phyloP scores from a whole-genome alignment of 768 basidiomycete species.

The Cubamyces lactineus region DNA sequence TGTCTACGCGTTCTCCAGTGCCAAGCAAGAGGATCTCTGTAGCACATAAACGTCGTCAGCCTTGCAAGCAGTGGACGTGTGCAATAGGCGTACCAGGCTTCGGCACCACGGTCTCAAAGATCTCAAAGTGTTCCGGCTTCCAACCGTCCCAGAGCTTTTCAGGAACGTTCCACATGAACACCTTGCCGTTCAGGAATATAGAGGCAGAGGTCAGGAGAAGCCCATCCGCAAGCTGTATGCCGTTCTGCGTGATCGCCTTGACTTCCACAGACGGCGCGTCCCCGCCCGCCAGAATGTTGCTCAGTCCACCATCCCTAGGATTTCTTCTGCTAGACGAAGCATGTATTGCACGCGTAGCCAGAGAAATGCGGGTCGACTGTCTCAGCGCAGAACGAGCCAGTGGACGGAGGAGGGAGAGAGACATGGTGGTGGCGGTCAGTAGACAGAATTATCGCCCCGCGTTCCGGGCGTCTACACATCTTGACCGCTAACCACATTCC shows the following conservation, averaged over 20 bases:
- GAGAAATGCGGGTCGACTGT: not conserved
- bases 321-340: not conserved
- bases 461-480: slow-evolving; percentile 13
- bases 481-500: slow-evolving; percentile 12
- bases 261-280: slow-evolving; percentile 74
- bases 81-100: slow-evolving; percentile 84
- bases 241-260: slow-evolving; percentile 59
- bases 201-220: slow-evolving; percentile 76
- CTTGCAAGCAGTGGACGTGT: too few species aligned
- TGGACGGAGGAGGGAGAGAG: slow-evolving; percentile 16
- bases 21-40: slow-evolving; percentile 90
- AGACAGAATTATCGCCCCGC: not conserved
- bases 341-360: slow-evolving; percentile 3
- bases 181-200: slow-evolving; percentile 84
- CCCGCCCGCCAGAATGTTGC: slow-evolving; percentile 75
- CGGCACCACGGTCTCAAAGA: slow-evolving; percentile 83
- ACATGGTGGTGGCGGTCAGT: slow-evolving; percentile 13
- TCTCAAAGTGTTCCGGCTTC: slow-evolving; percentile 70
- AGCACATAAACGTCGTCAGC: not conserved
- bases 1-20: slow-evolving; percentile 73
- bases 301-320: slow-evolving; percentile 39
- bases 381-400: slow-evolving; percentile 13
- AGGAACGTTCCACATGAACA: slow-evolving; percentile 90
- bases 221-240: slow-evolving; percentile 78
- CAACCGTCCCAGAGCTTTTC: slow-evolving; percentile 66